These are phyloP conservation scores for Logfia minima DNA, from an alignment of 129 eudicot species.

Conservation along the genomic window DNA sequence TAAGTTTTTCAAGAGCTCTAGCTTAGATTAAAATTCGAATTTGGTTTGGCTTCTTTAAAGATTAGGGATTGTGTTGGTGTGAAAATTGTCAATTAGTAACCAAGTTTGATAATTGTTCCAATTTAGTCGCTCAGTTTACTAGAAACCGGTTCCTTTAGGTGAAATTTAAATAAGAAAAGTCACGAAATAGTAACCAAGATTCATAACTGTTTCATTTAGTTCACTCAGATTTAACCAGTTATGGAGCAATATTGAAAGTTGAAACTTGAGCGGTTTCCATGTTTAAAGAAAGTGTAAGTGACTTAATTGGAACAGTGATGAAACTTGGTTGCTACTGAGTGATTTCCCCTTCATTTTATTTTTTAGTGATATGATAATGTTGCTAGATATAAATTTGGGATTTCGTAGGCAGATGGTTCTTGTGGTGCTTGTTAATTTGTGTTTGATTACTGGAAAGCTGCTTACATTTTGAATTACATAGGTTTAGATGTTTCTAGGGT, in stretches of 20 bases:
- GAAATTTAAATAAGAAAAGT: too few relatives aligned
- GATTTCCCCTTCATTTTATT: neutral
- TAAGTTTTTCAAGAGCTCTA: neutral
- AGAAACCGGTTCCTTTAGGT: too few relatives aligned
- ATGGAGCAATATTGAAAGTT: too few relatives aligned
- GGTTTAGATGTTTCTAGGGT: constrained; percentile 12
- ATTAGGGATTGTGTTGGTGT: neutral
- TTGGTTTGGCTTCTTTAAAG: neutral
- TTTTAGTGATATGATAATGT: neutral
- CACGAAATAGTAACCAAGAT: too few relatives aligned
- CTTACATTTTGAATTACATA: neutral
- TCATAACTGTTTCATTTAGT: too few relatives aligned
- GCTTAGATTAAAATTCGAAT: neutral
- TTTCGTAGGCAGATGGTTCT: neutral
- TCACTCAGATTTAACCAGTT: too few relatives aligned
- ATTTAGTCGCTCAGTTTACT: neutral
- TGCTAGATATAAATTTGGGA: neutral
- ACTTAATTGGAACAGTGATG: too few relatives aligned
- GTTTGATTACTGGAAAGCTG: neutral
- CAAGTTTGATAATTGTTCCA: neutral
- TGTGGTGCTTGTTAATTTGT: constrained; percentile 12
- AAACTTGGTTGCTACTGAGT: too few relatives aligned
- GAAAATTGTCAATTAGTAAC: neutral
- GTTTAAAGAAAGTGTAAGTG: too few relatives aligned
- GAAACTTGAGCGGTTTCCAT: neutral